phyloP scores from a whole-genome alignment of 2,329 filamentous ascomycete species.

The Cladophialophora exuberans region DNA sequence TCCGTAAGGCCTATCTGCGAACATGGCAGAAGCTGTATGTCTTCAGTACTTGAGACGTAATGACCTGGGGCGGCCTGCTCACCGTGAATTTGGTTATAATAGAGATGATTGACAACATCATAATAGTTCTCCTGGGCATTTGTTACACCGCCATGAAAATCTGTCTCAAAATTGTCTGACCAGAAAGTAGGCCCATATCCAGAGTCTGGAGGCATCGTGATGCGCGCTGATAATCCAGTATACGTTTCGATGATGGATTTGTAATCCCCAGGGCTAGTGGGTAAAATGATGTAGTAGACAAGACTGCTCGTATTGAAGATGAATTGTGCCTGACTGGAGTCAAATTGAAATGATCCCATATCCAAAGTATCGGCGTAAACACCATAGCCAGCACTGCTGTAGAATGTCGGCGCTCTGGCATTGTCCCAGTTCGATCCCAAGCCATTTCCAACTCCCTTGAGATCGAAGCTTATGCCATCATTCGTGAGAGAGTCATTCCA shows the following conservation, averaged over 20 bases:
- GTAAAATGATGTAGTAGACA: conserved; percentile 5
- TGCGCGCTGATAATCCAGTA: neutral
- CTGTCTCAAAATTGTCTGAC: conserved; percentile 8
- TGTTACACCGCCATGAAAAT: conserved; percentile 4
- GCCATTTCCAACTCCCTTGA: conserved; percentile 3
- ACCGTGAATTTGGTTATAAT: conserved; percentile 6
- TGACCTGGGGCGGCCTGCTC: neutral
- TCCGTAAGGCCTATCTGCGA: conserved; percentile 3
- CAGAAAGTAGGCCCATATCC: conserved; percentile 9
- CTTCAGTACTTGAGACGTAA: neutral
- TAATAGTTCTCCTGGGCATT: conserved; percentile 9
- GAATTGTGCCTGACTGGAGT: neutral
- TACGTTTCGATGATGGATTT: conserved; percentile 8
- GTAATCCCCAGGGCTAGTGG: conserved; percentile 1
- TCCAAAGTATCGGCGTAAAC: conserved; percentile 8
- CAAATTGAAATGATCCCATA: conserved; percentile 7
- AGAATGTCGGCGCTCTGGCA: conserved; percentile 6
- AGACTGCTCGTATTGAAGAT: conserved; percentile 9
- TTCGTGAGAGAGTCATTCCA: conserved; percentile 9
- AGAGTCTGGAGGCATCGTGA: conserved; percentile 5
- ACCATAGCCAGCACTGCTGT: conserved; percentile 6
- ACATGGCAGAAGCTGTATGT: neutral
- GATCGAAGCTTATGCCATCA: conserved; percentile 1
- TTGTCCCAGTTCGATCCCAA: conserved; percentile 7
- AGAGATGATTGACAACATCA: conserved; percentile 7